A percentile compares a stretch with the other conserved stretches of the same genome.
Evolutionary conservation across 2,329 filamentous ascomycete species (phyloP).

Genomic region (Fusarium guadeloupense): DNA sequence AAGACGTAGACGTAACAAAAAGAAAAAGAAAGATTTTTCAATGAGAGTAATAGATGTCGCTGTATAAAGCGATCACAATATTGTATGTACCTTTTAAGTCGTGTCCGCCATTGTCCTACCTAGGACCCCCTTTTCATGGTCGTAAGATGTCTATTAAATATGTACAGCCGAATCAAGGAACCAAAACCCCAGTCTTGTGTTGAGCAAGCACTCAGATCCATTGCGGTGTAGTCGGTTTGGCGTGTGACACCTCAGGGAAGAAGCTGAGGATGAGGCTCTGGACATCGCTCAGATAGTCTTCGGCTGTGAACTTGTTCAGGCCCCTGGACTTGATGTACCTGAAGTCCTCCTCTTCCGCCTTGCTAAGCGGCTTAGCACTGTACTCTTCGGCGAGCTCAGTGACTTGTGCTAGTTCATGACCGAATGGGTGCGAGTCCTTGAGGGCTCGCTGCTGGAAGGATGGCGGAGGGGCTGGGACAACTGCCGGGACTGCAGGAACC

Average conservation of each 20-base stretch:
- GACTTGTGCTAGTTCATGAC: slow-evolving; percentile 88
- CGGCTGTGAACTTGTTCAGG: slow-evolving; percentile 76
- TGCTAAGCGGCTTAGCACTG: slow-evolving; percentile 66
- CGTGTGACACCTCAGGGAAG: slow-evolving; percentile 56
- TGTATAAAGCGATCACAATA: slow-evolving; percentile 11
- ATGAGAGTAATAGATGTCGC: slow-evolving; percentile 28
- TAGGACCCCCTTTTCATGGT: slow-evolving; percentile 34
- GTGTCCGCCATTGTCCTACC: slow-evolving; percentile 25
- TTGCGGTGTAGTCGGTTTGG: slow-evolving; percentile 48
- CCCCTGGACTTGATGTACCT: slow-evolving; percentile 74
- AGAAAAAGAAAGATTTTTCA: slow-evolving; percentile 19
- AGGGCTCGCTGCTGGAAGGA: slow-evolving; percentile 49
- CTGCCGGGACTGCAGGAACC: slow-evolving; percentile 42
- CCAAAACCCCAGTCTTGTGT: slow-evolving; percentile 22
- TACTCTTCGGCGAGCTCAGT: slow-evolving; percentile 94
- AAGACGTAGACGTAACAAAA: slow-evolving; percentile 28
- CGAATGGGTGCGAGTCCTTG: slow-evolving; percentile 76
- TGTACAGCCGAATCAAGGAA: slow-evolving; percentile 46
- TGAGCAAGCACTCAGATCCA: slow-evolving; percentile 58
- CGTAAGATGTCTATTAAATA: slow-evolving; percentile 45
- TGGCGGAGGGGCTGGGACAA: slow-evolving; percentile 44
- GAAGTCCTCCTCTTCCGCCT: slow-evolving; percentile 73
- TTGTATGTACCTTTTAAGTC: slow-evolving; percentile 23
- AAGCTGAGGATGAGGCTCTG: slow-evolving; percentile 72
- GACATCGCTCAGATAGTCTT: slow-evolving; percentile 87